phyloP scores from a whole-genome alignment of 129 eudicot genomes.

The Flaveria linearis region DNA sequence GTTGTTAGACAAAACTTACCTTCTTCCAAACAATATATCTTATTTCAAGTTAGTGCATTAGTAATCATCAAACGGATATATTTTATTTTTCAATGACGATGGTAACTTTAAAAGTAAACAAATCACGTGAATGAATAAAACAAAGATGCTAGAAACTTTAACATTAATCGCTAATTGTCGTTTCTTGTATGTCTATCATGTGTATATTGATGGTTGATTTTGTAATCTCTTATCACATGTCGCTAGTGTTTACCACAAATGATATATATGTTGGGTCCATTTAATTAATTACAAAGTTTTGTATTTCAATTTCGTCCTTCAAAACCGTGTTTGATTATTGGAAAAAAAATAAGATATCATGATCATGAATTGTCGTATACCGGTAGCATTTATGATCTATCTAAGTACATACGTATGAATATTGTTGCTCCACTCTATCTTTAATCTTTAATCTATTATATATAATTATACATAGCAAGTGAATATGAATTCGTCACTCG shows the following conservation, averaged over 20 bases:
- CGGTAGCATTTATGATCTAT: not conserved
- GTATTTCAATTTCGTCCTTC: not conserved
- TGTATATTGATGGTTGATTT: not conserved
- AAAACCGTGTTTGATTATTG: not conserved
- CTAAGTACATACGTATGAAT: too few species aligned
- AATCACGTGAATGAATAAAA: not conserved
- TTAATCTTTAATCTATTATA: too few species aligned
- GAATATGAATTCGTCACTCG: too few species aligned
- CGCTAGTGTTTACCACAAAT: not conserved
- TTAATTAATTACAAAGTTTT: not conserved
- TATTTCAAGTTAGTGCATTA: too few species aligned
- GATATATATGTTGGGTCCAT: not conserved
- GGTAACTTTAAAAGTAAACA: not conserved
- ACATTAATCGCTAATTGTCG: not conserved
- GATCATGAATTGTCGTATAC: not conserved
- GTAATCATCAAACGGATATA: too few species aligned
- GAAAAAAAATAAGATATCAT: not conserved
- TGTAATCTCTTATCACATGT: slow-evolving; percentile 16
- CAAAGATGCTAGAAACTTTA: not conserved
- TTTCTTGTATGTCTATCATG: slow-evolving; percentile 4
- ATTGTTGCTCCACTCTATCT: not conserved
- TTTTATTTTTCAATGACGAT: too few species aligned
- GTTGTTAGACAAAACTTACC: too few species aligned
- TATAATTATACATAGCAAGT: too few species aligned
- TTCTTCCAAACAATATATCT: too few species aligned